Evolutionary conservation across 257 asterid genomes (phyloP).

Genomic region (Perilla frutescens): DNA sequence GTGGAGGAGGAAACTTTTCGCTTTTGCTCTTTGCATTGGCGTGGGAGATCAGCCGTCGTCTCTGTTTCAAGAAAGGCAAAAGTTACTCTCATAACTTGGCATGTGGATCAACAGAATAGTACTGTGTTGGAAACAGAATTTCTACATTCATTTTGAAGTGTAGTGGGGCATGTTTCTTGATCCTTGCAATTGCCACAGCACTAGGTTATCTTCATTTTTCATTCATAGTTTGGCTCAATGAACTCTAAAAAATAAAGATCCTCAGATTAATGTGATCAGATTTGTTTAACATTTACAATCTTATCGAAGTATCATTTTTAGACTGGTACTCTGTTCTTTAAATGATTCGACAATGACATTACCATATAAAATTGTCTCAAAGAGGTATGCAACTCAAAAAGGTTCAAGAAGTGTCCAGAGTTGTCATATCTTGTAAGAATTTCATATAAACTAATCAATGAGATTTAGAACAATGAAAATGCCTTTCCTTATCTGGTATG

Average conservation of each 20-base stretch:
- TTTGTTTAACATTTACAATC: too few species aligned
- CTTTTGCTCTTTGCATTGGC: slow-evolving; percentile 91
- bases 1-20: slow-evolving; percentile 91
- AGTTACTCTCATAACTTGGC: background rate
- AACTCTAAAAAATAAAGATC: too few species aligned
- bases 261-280: too few species aligned
- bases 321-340: too few species aligned
- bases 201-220: too few species aligned
- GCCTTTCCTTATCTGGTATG: background rate
- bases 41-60: slow-evolving; percentile 71
- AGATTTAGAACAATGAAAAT: background rate
- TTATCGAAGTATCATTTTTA: too few species aligned
- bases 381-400: background rate
- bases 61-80: slow-evolving; percentile 48
- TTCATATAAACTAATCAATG: background rate
- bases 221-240: too few species aligned
- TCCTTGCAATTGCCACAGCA: too few species aligned
- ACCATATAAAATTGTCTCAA: background rate
- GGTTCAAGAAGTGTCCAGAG: background rate
- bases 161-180: background rate
- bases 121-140: background rate
- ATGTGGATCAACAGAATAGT: slow-evolving; percentile 8
- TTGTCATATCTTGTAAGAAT: background rate
- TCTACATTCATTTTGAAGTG: background rate
- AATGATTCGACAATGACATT: too few species aligned